Base-by-base conservation (phyloP, 2,329 filamentous ascomycete genomes). In the Huntiella moniliformis region DNA sequence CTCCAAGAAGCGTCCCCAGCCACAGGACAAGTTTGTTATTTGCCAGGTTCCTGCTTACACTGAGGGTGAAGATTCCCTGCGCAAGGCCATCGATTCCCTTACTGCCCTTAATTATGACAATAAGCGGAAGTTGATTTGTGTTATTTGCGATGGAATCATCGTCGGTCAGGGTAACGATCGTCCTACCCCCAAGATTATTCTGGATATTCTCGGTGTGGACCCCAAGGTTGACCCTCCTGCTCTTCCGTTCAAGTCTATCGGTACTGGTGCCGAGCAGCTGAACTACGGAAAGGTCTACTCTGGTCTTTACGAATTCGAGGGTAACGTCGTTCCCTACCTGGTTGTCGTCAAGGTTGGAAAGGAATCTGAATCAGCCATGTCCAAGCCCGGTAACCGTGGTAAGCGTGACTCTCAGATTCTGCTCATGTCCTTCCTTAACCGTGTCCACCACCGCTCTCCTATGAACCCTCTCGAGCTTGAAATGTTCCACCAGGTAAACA, bases 201-300 rank as follows among this genome's bases (percentile, higher is more conserved):
- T 98, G 18, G 91, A 98, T 58, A 94, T 98, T 55, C 78, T 98
- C 10, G 91, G 91, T 32, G 91, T 98, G 46, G 88, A 96, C 55
- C 88, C 88, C 39, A 96, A 94, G 65, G 79, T 95, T 50, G 91
- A 98, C 56, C 91, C 91, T 51, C 87, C 87, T 16, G 86, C 91
- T 1, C 68, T 98, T 31, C 83, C 87, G 0, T 96, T 96, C 74
- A 88, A 87, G 63, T 92, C 86, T 3, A 78, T 98, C 48, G 91
- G 91, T 44, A 70, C 78, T 42, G 85, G 87, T 54, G 86, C 76
- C 56, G 83, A 94, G 51, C 88, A 96, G 60, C 78, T 96, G 53
- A 98, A 98, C 63, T 96, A 94, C 57, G 91, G 87, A 58, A 98
- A 98, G 60, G 87, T 98, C 12, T 98, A 96, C 62, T 96, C 88